Evolutionary conservation across 352 stramenopile species (phyloP).

Genomic region (Phytophthora cryptogea): DNA sequence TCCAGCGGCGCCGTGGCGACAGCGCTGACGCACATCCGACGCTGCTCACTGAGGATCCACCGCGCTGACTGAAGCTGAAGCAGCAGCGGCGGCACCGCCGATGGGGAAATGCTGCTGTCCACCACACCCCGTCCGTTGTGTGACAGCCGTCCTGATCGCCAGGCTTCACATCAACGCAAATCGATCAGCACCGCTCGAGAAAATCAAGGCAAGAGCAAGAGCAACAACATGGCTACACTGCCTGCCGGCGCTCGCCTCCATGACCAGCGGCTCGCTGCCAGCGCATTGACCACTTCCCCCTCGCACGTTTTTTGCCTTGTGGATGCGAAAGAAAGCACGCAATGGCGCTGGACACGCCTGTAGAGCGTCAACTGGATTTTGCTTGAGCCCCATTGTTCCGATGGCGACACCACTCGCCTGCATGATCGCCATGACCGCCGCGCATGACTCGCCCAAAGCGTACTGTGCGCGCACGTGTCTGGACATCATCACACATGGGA

Average conservation of each 20-base stretch:
- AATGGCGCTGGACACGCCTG: not conserved
- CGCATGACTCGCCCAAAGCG: slow-evolving; percentile 10
- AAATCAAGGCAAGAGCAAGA: slow-evolving; percentile 24
- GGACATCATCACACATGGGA: slow-evolving; percentile 15
- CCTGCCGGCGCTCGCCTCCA: not conserved
- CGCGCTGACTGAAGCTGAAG: slow-evolving; percentile 24
- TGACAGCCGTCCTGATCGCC: slow-evolving; percentile 19
- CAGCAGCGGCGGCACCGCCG: slow-evolving; percentile 7
- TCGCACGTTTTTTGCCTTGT: slow-evolving; percentile 15
- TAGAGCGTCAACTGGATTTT: slow-evolving; percentile 20
- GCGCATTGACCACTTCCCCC: slow-evolving; percentile 8
- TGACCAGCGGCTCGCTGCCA: slow-evolving; percentile 5
- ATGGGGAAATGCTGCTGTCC: slow-evolving; percentile 20
- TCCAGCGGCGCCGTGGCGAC: slow-evolving; percentile 10
- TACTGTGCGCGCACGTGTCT: slow-evolving; percentile 6
- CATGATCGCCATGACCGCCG: not conserved
- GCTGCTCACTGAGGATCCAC: not conserved
- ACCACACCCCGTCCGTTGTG: slow-evolving; percentile 2
- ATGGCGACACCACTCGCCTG: not conserved
- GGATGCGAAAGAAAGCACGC: slow-evolving; percentile 28
- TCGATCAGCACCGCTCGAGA: slow-evolving; percentile 12
- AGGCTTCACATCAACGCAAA: slow-evolving; percentile 30
- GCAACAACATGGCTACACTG: not conserved
- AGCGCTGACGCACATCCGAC: not conserved
- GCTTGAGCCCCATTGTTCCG: not conserved